phyloP scores from a whole-genome alignment of 2,329 filamentous ascomycete species.

The Exophiala viscosa region DNA sequence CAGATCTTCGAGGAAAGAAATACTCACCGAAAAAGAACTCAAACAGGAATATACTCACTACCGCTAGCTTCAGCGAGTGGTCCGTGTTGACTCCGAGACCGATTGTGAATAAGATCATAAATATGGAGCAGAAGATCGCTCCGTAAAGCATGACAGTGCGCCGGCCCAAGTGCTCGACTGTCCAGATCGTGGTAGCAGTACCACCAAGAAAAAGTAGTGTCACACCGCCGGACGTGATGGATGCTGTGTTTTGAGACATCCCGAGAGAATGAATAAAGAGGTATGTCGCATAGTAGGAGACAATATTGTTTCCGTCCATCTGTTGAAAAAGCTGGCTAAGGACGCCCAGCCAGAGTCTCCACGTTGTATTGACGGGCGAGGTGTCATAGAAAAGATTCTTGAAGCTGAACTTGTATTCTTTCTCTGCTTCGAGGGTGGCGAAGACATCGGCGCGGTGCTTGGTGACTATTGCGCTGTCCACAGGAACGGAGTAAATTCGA shows the following conservation, averaged over 20 bases:
- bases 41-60: constrained; percentile 19
- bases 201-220: constrained; percentile 19
- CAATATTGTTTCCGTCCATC: constrained; percentile 19
- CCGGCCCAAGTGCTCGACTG: constrained; percentile 16
- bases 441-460: constrained; percentile 15
- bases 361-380: constrained; percentile 17
- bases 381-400: constrained; percentile 20
- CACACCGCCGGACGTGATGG: constrained; percentile 17
- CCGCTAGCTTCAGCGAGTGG: constrained; percentile 14
- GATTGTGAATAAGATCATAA: constrained; percentile 19
- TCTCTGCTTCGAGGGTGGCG: constrained; percentile 16
- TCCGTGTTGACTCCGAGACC: constrained; percentile 17
- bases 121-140: constrained; percentile 16
- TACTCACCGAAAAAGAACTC: constrained; percentile 12
- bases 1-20: too few relatives aligned
- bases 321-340: constrained; percentile 19
- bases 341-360: constrained; percentile 20
- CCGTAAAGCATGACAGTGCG: constrained; percentile 18
- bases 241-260: constrained; percentile 22
- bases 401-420: constrained; percentile 15
- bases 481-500: constrained; percentile 13
- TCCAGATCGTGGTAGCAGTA: constrained; percentile 20
- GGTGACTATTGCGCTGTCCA: constrained; percentile 10
- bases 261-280: constrained; percentile 26
- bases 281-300: constrained; percentile 26